Evolutionary conservation across 306 rosid species (phyloP).

Genomic region (Biancaea sappan): DNA sequence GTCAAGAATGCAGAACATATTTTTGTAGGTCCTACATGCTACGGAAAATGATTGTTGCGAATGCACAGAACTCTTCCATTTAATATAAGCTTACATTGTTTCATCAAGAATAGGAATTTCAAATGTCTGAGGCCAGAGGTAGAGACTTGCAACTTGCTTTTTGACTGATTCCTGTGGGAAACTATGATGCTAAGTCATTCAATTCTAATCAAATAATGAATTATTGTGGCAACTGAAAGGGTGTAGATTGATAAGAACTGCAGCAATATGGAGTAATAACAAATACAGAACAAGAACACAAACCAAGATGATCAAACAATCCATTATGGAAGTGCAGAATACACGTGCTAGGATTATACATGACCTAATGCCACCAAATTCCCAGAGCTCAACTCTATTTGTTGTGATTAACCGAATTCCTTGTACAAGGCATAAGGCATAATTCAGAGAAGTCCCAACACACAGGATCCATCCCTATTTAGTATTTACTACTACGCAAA

Average conservation of each 20-base stretch:
- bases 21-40: neutral
- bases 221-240: neutral
- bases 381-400: constrained; percentile 5
- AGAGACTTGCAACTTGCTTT: constrained; percentile 75
- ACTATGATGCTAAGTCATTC: constrained; percentile 30
- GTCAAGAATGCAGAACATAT: neutral
- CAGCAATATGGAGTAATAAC: neutral
- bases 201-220: constrained; percentile 29
- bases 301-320: constrained; percentile 20
- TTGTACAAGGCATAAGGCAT: constrained; percentile 4
- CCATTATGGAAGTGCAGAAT: constrained; percentile 22
- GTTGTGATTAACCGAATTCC: neutral
- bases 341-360: neutral
- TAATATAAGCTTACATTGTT: constrained; percentile 60
- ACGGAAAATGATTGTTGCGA: neutral
- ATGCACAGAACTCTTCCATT: constrained; percentile 6
- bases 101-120: constrained; percentile 79
- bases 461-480: too few species aligned
- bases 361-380: neutral
- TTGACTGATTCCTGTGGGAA: constrained; percentile 67
- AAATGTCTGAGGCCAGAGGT: constrained; percentile 86
- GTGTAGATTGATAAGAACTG: too few species aligned
- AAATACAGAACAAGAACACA: neutral
- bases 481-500: too few species aligned
- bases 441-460: constrained; percentile 9